Evolutionary conservation across 768 basidiomycete genomes (phyloP), one percentile per base, ranked within the genome.

Genomic region (Psilocybe tampanensis): DNA sequence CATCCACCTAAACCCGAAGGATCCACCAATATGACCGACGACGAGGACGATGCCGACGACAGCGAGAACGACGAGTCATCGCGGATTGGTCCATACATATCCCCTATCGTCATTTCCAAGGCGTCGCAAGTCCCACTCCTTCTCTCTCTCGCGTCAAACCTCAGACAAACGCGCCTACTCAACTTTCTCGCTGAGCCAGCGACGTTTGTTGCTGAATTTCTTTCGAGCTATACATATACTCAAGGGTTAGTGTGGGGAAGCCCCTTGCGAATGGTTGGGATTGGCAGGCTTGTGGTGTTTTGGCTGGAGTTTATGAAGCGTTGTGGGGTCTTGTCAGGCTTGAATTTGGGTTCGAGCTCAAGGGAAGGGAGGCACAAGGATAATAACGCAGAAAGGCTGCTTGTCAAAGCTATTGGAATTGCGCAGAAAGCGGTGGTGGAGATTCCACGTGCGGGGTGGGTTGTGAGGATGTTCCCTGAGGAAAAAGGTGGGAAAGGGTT

Each of bases 201-300:
- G 61, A 62, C 63, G 4, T 65, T 71, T 41, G 68, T 84, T 23
- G 78, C 76, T 48, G 74, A 89, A 21, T 91, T 90, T 68, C 74
- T 92, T 44, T 87, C 88, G 0, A 86, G 85, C 11, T 82, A 82
- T 59, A 84, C 86, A 76, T 77, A 81, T 18, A 79, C 84, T 52
- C 80, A 84, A 52, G 90, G 89, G 23, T 73, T 91, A 44, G 74
- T 83, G 51, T 90, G 82, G 86, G 62, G 77, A 66, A 29, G 26
- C 15, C 48, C 65, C 17, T 3, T 22, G 6, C 79, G 82, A 58
- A 74, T 89, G 39, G 58, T 72, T 11, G 73, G 76, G 54, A 71
- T 78, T 2, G 88, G 89, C 2, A 80, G 76, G 23, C 72, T 90
- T 2, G 44, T 89, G 5, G 69, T 61, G 1, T 88, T 89, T 65